These are phyloP conservation scores for Diplodia seriata DNA, from an alignment of 2,329 filamentous ascomycete species.

Conservation along the genomic window DNA sequence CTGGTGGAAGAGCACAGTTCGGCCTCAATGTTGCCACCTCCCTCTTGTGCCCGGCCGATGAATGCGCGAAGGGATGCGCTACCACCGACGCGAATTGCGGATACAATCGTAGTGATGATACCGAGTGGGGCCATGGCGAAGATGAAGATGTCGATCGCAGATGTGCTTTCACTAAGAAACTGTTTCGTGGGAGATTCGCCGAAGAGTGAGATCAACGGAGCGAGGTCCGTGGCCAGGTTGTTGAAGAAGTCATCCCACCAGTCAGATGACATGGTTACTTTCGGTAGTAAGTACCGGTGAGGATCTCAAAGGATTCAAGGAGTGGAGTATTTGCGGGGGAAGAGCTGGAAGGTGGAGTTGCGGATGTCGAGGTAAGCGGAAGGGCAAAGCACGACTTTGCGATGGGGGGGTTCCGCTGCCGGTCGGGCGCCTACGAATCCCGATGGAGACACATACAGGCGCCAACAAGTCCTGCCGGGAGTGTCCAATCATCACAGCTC, in stretches of 20 bases:
- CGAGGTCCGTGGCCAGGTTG: conserved; percentile 48
- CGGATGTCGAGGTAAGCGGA: too few relatives aligned
- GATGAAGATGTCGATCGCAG: conserved; percentile 42
- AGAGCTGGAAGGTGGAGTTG: too few relatives aligned
- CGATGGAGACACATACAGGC: too few relatives aligned
- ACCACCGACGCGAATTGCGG: conserved; percentile 43
- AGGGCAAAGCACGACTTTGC: too few relatives aligned
- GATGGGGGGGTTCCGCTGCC: too few relatives aligned
- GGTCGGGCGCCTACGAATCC: too few relatives aligned
- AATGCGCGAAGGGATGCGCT: conserved; percentile 45
- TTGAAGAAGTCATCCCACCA: conserved; percentile 49
- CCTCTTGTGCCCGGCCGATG: conserved; percentile 51
- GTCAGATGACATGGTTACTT: neutral
- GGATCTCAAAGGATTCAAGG: too few relatives aligned
- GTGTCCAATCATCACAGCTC: too few relatives aligned
- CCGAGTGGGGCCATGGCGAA: conserved; percentile 49
- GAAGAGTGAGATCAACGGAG: conserved; percentile 36
- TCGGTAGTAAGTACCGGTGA: too few relatives aligned
- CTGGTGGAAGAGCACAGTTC: conserved; percentile 53
- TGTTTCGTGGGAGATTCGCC: conserved; percentile 43
- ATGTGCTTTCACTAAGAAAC: conserved; percentile 41
- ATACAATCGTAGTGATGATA: conserved; percentile 50
- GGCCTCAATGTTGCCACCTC: conserved; percentile 43
- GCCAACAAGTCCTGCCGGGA: too few relatives aligned
- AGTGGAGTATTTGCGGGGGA: too few relatives aligned